Evolutionary conservation across 1,284 basidiomycete genomes (phyloP).

Genomic region (Exobasidium cylindrosporum): DNA sequence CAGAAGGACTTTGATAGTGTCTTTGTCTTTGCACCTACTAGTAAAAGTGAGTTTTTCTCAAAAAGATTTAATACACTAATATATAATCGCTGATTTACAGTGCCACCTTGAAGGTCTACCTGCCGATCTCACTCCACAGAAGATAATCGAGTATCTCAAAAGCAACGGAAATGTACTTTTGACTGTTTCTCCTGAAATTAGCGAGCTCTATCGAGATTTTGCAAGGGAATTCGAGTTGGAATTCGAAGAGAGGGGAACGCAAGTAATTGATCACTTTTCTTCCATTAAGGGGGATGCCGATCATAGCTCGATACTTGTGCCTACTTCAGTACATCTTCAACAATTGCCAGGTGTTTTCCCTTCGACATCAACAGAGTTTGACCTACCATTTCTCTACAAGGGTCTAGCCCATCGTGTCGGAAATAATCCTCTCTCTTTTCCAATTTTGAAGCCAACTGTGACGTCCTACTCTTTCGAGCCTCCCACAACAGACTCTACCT

Average conservation of each 20-base stretch:
- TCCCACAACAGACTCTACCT: slow-evolving; percentile 2
- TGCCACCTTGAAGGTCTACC: slow-evolving; percentile 62
- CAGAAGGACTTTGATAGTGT: slow-evolving; percentile 47
- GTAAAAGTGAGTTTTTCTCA: slow-evolving; percentile 23
- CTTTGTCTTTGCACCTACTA: slow-evolving; percentile 34
- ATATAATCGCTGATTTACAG: background rate
- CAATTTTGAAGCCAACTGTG: slow-evolving; percentile 72
- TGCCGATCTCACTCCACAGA: slow-evolving; percentile 76
- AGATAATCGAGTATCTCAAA: slow-evolving; percentile 71
- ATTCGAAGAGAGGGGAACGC: slow-evolving; percentile 57
- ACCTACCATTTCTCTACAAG: slow-evolving; percentile 63
- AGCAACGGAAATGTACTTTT: slow-evolving; percentile 75
- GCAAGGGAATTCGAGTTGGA: slow-evolving; percentile 63
- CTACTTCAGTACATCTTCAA: background rate
- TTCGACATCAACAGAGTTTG: slow-evolving; percentile 14
- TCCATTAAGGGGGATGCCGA: slow-evolving; percentile 34
- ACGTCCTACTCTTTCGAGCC: slow-evolving; percentile 53
- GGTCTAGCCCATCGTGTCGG: slow-evolving; percentile 73
- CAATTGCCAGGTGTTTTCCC: slow-evolving; percentile 45
- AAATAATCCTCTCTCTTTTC: slow-evolving; percentile 75
- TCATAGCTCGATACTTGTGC: slow-evolving; percentile 38
- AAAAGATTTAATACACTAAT: background rate
- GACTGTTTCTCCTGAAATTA: slow-evolving; percentile 66
- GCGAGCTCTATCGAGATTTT: slow-evolving; percentile 59
- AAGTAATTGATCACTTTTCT: slow-evolving; percentile 59